These are phyloP conservation scores for Ophiostoma novo-ulmi DNA, from an alignment of 2,329 filamentous ascomycete genomes.

Conservation along the genomic window DNA sequence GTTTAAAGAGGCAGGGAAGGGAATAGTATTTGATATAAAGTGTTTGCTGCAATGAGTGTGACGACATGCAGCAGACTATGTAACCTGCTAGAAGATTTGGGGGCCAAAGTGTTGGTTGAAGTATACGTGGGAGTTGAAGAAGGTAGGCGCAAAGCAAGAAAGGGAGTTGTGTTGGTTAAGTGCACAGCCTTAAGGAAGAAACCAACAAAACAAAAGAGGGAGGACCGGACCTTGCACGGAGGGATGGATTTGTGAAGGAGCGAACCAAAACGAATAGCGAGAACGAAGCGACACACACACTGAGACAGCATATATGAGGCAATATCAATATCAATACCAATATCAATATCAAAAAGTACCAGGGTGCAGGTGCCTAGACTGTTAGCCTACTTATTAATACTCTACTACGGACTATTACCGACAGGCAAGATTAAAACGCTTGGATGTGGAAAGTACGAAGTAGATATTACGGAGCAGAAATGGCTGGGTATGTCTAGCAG, in stretches of 20 bases:
- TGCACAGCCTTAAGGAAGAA: too few relatives aligned
- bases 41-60: not conserved
- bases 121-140: not conserved
- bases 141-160: not conserved
- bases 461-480: not conserved
- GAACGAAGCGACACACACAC: not conserved
- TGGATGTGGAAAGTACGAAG: not conserved
- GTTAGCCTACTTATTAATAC: too few relatives aligned
- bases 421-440: not conserved
- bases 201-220: not conserved
- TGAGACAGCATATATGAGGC: not conserved
- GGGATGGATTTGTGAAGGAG: not conserved
- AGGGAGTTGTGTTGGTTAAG: too few relatives aligned
- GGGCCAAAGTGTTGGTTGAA: slow-evolving; percentile 1
- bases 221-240: not conserved
- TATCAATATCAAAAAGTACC: not conserved
- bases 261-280: not conserved
- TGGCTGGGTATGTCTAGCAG: not conserved
- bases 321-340: not conserved
- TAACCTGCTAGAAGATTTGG: not conserved
- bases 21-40: not conserved
- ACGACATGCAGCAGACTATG: slow-evolving; percentile 1
- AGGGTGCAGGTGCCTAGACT: not conserved
- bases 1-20: not conserved
- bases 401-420: too few relatives aligned